These are phyloP conservation scores for Umbelopsis isabellina DNA, from an alignment of 192 early-diverging fungal genomes.

Conservation along the genomic window DNA sequence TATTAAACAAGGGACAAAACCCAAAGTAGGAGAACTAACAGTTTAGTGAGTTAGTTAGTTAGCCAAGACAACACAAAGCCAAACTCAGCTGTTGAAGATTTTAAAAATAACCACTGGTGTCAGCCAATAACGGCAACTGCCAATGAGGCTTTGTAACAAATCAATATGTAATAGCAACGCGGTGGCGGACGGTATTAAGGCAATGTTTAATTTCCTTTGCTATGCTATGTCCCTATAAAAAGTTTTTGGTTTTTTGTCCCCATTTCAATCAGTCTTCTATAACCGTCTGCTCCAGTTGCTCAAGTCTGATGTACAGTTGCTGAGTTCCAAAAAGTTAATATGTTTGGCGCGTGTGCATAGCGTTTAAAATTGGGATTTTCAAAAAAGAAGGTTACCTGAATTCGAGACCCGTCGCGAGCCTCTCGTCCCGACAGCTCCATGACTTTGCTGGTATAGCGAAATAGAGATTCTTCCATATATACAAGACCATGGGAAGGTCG, in stretches of 20 bases:
- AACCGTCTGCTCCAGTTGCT: slow-evolving; percentile 8
- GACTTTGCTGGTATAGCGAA: slow-evolving; percentile 36
- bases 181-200: too few relatives aligned
- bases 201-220: background rate
- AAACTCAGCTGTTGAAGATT: too few relatives aligned
- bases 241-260: background rate
- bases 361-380: too few relatives aligned
- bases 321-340: slow-evolving; percentile 1
- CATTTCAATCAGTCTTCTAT: background rate
- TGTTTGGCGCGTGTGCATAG: too few relatives aligned
- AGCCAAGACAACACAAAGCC: too few relatives aligned
- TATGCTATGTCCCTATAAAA: too few relatives aligned
- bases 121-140: too few relatives aligned
- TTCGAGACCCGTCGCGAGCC: slow-evolving; percentile 21
- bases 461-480: slow-evolving; percentile 39
- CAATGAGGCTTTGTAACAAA: too few relatives aligned
- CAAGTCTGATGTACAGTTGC: slow-evolving; percentile 17
- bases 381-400: slow-evolving; percentile 32
- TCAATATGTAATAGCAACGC: too few relatives aligned
- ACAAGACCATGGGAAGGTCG: slow-evolving; percentile 26
- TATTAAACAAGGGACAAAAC: background rate
- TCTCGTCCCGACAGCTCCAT: slow-evolving; percentile 39
- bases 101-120: too few relatives aligned
- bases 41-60: too few relatives aligned
- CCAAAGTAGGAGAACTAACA: background rate